Percentiles rank a stretch among this genome's conserved stretches.
phyloP scores from a whole-genome alignment of 495 filamentous ascomycete species.

The Tuber umbilicatum region DNA sequence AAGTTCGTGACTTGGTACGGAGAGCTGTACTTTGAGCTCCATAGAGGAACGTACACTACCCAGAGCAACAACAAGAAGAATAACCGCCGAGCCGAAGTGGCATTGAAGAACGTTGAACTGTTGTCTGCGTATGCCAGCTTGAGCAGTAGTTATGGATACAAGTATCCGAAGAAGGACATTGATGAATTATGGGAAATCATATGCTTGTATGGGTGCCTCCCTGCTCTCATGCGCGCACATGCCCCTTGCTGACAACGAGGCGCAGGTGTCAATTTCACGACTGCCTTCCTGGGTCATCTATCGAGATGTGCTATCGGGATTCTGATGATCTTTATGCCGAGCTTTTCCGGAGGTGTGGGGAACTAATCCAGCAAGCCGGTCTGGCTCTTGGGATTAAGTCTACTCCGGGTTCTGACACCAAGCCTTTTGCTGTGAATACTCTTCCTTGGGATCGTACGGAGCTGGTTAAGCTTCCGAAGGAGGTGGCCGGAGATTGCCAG shows the following conservation, averaged over 20 bases:
- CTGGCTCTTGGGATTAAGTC: conserved; percentile 57
- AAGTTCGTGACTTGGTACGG: conserved; percentile 96
- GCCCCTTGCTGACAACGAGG: conserved; percentile 37
- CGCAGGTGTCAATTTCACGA: conserved; percentile 96
- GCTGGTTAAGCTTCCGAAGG: conserved; percentile 55
- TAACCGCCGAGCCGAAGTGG: conserved; percentile 75
- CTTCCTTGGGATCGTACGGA: conserved; percentile 74
- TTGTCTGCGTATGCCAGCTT: conserved; percentile 81
- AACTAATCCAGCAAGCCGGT: conserved; percentile 62
- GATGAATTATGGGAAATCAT: conserved; percentile 85
- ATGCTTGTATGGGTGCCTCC: conserved; percentile 26
- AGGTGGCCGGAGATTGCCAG: conserved; percentile 27
- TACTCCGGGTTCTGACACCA: conserved; percentile 41
- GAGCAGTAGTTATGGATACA: conserved; percentile 56
- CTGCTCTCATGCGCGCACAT: too few relatives aligned
- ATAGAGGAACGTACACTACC: conserved; percentile 93
- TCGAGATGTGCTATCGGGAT: conserved; percentile 96
- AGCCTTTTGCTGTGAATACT: conserved; percentile 65
- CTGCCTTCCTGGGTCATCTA: conserved; percentile 87
- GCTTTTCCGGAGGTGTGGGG: conserved; percentile 69
- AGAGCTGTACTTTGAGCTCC: conserved; percentile 94
- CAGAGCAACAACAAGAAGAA: conserved; percentile 95
- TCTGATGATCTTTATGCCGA: conserved; percentile 77
- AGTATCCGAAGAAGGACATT: conserved; percentile 84
- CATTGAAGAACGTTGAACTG: conserved; percentile 80